Evolutionary conservation across 176 grass and related monocot species (phyloP), one percentile per base, ranked within the genome.

Genomic region (Triticum aestivum): DNA sequence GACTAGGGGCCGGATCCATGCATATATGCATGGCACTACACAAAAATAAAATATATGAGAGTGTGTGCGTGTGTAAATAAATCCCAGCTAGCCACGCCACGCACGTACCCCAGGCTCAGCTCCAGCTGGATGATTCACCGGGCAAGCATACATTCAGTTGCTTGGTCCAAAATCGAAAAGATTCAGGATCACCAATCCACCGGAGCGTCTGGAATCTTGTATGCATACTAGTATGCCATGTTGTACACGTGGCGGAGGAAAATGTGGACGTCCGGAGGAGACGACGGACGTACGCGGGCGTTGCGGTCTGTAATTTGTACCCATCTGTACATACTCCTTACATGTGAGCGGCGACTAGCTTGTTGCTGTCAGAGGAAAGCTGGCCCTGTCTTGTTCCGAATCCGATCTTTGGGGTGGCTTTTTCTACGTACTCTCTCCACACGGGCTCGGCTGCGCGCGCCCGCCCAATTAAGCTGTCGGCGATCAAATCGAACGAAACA

Each of bases 361-460:
- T 24, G 89, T 79, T 79, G 20, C 79, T 74, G 80, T 87, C 89
- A 13, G 26, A 15, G 35, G 66, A 83, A 90, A 90, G 66, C 64
- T 6, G 21, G 5, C 9, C 35, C 61, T 29, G 78, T 82, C 82
- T 8, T 1, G 47, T 77, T 18, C 66, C 33, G 32, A 69, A 69
- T 18, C 66, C 33, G 32, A 69, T 63, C 30, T 45, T 7, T 13
- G 24, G 15, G 61, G 6, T 21, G 5, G 54, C 0, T 0, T 65
- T 38, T 37, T 38, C 54, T 14, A 45, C 79, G 44, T 69, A 49
- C 17, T 56, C 52, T 56, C 52, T 20, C 52, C 52, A 18, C 52
- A 56, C 52, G 52, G 52, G 52, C 17, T 56, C 5, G 15, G 52
- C 52, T 51, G 47, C 47, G 47, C 47, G 11, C 11, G 45, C 44